Conservation (phyloP, 2,329 filamentous ascomycete species). For the Westerdykella ornata region DNA sequence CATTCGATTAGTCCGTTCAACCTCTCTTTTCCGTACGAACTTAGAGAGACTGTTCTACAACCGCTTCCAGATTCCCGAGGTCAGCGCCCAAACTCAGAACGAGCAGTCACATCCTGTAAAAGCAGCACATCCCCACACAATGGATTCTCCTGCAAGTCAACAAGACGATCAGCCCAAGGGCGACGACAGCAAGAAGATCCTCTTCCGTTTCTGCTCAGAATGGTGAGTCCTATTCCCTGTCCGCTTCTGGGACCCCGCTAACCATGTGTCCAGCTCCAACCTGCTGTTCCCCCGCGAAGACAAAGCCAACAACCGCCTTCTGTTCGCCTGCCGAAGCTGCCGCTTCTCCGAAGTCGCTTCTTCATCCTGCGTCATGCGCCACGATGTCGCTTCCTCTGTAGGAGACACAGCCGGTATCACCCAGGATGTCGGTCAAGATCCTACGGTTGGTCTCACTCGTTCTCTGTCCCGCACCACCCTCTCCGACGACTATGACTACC, state of each 20-base stretch:
- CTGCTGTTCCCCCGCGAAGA: conserved; percentile 98
- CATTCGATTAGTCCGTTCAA: no score
- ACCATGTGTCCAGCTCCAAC: conserved; percentile 61
- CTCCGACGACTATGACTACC: conserved; percentile 12
- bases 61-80: no score
- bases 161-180: conserved; percentile 39
- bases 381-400: conserved; percentile 82
- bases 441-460: conserved; percentile 74
- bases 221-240: conserved; percentile 51
- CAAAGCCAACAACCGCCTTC: conserved; percentile 69
- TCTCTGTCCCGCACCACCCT: conserved; percentile 26
- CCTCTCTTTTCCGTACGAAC: no score
- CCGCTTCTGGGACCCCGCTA: conserved; percentile 6
- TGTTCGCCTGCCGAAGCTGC: conserved; percentile 95
- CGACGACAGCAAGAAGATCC: conserved; percentile 62
- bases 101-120: background rate
- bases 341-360: conserved; percentile 81
- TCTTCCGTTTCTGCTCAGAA: conserved; percentile 96
- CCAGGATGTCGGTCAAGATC: conserved; percentile 93
- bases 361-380: conserved; percentile 90
- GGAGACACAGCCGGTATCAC: conserved; percentile 96
- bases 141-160: conserved; percentile 33
- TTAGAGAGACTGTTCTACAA: no score
- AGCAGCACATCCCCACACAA: conserved; percentile 10
- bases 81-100: no score